Base-by-base conservation (phyloP, 2,329 filamentous ascomycete species). In the Ascochyta clinopodiicola region DNA sequence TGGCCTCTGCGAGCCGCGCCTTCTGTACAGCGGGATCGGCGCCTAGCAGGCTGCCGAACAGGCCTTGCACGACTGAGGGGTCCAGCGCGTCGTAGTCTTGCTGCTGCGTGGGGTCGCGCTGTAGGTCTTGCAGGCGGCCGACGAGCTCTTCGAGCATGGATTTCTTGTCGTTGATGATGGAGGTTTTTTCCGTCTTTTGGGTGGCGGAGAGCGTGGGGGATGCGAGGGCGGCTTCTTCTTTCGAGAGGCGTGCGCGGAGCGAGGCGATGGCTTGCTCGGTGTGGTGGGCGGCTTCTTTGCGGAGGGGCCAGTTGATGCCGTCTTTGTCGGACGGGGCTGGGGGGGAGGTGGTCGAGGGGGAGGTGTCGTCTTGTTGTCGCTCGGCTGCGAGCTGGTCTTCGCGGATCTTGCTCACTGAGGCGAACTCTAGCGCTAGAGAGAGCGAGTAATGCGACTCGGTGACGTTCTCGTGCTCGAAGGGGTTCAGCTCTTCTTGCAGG, bases 391-490 rank as follows among this genome's bases (percentile, higher is more conserved):
- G 75, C 48, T 81, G 78, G 39, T 84, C 82, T 15, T 84, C 84
- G 12, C 81, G 77, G 1, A 84, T 81, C 17, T 81, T 82, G 6
- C 88, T 90, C 40, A 95, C 86, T 0, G 92, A 95, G 4, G 91
- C 91, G 66, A 98, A 98, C 72, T 99, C 95, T 25, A 99, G 84
- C 0, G 95, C 95, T 15, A 99, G 85, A 0, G 94, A 96, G 24
- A 99, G 87, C 78, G 97, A 98, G 81, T 90, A 99, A 79, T 99
- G 92, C 15, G 91, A 94, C 79, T 99, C 95, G 37, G 95, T 94
- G 52, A 98, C 84, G 46, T 96, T 84, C 66, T 92, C 90, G 13
- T 91, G 92, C 59, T 96, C 91, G 44, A 88, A 83, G 0, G 91
- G 84, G 71, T 91, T 92, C 2, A 98, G 83, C 45, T 89, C 84